A percentile compares a stretch with the other conserved stretches of the same genome.
Conservation (phyloP, 2,329 filamentous ascomycete species). For the Aspergillus pseudoviridinutans region DNA sequence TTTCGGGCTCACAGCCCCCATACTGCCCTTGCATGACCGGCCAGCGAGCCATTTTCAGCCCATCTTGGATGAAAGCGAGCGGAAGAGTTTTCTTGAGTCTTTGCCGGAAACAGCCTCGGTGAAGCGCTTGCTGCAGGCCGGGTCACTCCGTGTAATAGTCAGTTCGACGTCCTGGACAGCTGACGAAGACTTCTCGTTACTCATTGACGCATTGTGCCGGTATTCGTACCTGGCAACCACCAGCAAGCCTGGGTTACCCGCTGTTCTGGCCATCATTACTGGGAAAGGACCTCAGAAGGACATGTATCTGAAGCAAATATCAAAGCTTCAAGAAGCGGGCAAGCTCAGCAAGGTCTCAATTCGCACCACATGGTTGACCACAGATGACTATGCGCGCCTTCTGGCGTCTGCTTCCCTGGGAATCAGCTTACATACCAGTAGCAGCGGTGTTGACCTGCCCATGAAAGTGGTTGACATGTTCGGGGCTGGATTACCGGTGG, state of each 20-base stretch:
- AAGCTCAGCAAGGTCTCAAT: constrained; percentile 69
- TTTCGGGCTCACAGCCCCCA: constrained; percentile 61
- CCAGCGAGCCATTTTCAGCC: constrained; percentile 81
- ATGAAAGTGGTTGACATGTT: constrained; percentile 99
- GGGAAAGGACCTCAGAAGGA: constrained; percentile 85
- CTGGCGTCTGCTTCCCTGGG: constrained; percentile 84
- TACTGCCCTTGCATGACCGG: constrained; percentile 78
- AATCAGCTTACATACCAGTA: constrained; percentile 87
- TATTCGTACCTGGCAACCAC: constrained; percentile 60
- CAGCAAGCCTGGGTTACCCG: constrained; percentile 51
- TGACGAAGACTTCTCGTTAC: constrained; percentile 88
- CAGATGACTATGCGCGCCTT: constrained; percentile 77
- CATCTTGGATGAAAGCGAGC: constrained; percentile 47
- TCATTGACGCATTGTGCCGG: constrained; percentile 73
- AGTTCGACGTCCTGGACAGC: constrained; percentile 97
- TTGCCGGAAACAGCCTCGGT: constrained; percentile 62
- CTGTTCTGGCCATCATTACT: constrained; percentile 84
- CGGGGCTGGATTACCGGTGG: constrained; percentile 84
- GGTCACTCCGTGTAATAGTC: constrained; percentile 67
- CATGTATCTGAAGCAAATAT: constrained; percentile 66
- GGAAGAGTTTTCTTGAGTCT: constrained; percentile 58
- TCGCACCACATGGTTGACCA: constrained; percentile 77
- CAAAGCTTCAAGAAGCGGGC: constrained; percentile 55
- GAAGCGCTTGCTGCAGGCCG: constrained; percentile 56
- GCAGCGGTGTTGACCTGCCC: constrained; percentile 88